Evolutionary conservation across 73 alveolate genomes (phyloP).

Genomic region (Symbiodinium pilosum): DNA sequence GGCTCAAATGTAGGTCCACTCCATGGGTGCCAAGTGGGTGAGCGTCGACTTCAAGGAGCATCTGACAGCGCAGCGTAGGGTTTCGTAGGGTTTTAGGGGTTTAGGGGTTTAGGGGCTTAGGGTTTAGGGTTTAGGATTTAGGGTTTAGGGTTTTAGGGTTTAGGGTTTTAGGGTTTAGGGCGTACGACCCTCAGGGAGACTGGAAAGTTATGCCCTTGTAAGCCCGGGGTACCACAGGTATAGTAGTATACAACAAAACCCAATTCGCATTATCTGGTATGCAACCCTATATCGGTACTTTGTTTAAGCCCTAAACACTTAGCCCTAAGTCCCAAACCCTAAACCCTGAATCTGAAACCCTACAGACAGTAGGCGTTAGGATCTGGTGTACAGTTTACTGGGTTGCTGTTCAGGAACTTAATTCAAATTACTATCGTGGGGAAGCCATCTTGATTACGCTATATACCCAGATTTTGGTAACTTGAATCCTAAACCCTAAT

Average conservation of each 20-base stretch:
- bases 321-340: background rate
- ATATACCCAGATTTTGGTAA: no score
- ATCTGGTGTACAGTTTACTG: no score
- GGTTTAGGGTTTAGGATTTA: background rate
- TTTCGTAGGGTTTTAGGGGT: constrained; percentile 20
- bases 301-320: background rate
- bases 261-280: no score
- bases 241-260: no score
- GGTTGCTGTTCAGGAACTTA: background rate
- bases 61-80: no score
- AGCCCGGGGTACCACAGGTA: background rate
- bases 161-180: background rate
- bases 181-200: background rate
- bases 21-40: constrained; percentile 97
- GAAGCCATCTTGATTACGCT: no score
- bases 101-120: background rate
- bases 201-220: background rate
- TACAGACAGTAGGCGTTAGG: no score
- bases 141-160: background rate
- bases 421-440: no score
- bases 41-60: constrained; percentile 96
- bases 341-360: background rate
- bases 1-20: constrained; percentile 74
- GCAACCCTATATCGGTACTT: no score
- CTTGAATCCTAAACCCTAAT: no score